phyloP scores from a whole-genome alignment of 805 yeast genomes.

The Kockiozyma suomiensis region DNA sequence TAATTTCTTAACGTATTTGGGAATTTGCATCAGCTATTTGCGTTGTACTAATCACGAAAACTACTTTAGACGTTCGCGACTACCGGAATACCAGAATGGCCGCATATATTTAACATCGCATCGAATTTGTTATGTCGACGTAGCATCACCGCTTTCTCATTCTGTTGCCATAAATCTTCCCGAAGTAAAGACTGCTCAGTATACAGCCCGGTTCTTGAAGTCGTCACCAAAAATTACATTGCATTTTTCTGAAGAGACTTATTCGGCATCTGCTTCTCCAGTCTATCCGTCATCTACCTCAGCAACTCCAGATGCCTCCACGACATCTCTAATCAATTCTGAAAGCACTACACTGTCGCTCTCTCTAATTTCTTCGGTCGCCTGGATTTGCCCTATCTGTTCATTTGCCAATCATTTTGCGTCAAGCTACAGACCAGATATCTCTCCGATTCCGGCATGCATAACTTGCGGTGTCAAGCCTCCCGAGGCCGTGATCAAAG shows the following conservation, averaged over 20 bases:
- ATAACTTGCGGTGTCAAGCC: constrained; percentile 64
- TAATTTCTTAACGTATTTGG: constrained; percentile 11
- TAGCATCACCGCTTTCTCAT: constrained; percentile 43
- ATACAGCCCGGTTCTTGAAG: constrained; percentile 58
- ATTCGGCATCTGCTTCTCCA: background rate
- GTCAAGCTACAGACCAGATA: constrained; percentile 40
- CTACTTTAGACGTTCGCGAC: constrained; percentile 51
- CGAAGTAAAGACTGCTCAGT: constrained; percentile 43
- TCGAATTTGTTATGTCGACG: constrained; percentile 73
- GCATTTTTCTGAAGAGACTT: background rate
- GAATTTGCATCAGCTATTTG: too few relatives aligned
- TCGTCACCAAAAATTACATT: constrained; percentile 74
- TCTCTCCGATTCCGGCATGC: constrained; percentile 51
- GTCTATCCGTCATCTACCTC: background rate
- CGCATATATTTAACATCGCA: constrained; percentile 74
- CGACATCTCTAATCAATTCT: background rate
- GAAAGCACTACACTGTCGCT: background rate
- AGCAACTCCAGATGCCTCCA: constrained; percentile 3
- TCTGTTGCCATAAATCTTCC: constrained; percentile 55
- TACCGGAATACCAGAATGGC: constrained; percentile 61
- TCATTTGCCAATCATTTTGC: constrained; percentile 58
- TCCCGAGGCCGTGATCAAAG: constrained; percentile 27
- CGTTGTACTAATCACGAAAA: constrained; percentile 42
- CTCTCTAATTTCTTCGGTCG: constrained; percentile 28
- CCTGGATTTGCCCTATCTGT: constrained; percentile 92